Evolutionary conservation across 306 rosid genomes (phyloP), one percentile per base, ranked within the genome.

Genomic region (Neltuma alba): DNA sequence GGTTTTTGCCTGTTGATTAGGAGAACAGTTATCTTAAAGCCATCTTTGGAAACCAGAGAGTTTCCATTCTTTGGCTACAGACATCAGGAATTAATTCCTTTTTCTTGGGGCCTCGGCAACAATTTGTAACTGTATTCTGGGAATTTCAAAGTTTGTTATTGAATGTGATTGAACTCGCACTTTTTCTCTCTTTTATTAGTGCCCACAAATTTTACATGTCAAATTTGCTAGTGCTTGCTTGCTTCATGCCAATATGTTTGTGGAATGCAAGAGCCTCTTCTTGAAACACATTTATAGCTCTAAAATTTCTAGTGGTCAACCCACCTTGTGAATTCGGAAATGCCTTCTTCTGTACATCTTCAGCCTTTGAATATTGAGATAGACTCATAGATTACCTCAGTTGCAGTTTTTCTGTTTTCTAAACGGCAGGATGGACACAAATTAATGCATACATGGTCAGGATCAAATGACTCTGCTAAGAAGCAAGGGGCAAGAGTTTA

Each of bases 171-270:
- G 68, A 70, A 75, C 68, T 42, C 41, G 55, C 38, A 6, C 45
- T 62, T 61, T 48, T 23, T 36, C 70, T 54, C 65, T 76, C 52
- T 75, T 76, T 64, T 30, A 62, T 15, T 42, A 62, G 73, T 76
- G 86, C 16, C 73, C 58, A 2, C 58, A 80, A 66, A 83, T 83
- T 70, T 72, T 61, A 64, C 73, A 75, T 27, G 54, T 81, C 72
- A 40, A 67, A 40, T 67, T 60, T 21, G 25, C 71, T 81, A 28
- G 38, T 81, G 70, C 58, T 67, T 44, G 76, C 70, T 47, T 62
- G 36, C 68, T 66, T 78, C 81, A 33, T 28, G 48, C 60, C 76
- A 69, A 40, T 55, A 38, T 50, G 45, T 58, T 68, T 78, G 69
- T 21, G 42, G 69, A 52, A 6, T 57, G 33, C 25, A 16, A 78